These are phyloP conservation scores for Fusarium acutatum DNA, from an alignment of 2,329 filamentous ascomycete genomes.

Conservation along the genomic window DNA sequence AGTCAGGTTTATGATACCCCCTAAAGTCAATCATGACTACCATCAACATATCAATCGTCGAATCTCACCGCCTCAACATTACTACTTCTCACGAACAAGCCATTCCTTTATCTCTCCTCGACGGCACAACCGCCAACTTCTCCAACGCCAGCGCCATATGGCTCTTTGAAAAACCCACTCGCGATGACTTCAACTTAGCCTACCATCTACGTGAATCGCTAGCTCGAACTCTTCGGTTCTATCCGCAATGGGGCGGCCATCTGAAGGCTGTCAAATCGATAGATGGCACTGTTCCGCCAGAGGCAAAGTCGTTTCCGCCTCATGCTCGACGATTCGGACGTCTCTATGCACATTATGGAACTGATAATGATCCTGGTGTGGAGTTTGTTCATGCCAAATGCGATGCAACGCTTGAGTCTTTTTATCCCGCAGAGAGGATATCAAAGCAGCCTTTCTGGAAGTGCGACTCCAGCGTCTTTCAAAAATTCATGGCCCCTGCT, in stretches of 20 bases:
- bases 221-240: constrained; percentile 12
- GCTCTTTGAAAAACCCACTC: constrained; percentile 23
- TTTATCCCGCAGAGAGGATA: constrained; percentile 15
- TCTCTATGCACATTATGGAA: constrained; percentile 32
- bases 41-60: background rate
- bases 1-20: accelerated
- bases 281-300: constrained; percentile 9
- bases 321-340: constrained; percentile 36
- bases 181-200: background rate
- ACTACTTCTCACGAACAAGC: background rate
- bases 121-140: constrained; percentile 37
- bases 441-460: constrained; percentile 16
- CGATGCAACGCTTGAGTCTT: background rate
- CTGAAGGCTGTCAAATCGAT: constrained; percentile 15
- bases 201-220: constrained; percentile 19
- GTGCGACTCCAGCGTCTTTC: constrained; percentile 1
- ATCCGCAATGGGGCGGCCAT: constrained; percentile 34
- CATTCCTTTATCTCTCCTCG: constrained; percentile 31
- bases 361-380: constrained; percentile 23
- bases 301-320: constrained; percentile 17
- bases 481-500: constrained; percentile 3
- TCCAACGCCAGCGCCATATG: constrained; percentile 34
- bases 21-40: background rate
- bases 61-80: background rate
- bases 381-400: constrained; percentile 28